These are phyloP conservation scores for Plantago elongata DNA, from an alignment of 257 asterid species.

Conservation along the genomic window DNA sequence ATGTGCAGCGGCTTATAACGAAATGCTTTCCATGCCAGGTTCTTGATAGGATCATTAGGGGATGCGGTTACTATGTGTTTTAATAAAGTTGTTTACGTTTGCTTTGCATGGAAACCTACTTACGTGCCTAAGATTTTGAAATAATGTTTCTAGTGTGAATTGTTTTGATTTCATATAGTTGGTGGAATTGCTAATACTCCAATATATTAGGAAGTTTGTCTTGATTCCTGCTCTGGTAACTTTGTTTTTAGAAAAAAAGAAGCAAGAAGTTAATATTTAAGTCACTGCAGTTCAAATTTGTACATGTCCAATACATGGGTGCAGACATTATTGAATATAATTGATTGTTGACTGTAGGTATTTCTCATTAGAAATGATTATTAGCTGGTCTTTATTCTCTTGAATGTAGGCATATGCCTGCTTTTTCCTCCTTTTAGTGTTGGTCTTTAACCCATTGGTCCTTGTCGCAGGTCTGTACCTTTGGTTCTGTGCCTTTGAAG, in stretches of 20 bases:
- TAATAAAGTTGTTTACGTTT: no score
- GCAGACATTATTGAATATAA: no score
- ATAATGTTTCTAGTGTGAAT: not conserved
- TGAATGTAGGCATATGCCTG: not conserved
- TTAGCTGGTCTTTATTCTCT: not conserved
- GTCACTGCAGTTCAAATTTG: not conserved
- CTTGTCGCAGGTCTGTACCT: slow-evolving; percentile 61
- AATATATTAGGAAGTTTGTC: slow-evolving; percentile 1
- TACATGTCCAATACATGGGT: not conserved
- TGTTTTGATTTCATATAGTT: slow-evolving; percentile 8
- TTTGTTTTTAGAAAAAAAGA: slow-evolving; percentile 10
- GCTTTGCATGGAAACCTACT: no score
- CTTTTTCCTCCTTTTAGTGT: not conserved
- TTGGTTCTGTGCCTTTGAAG: slow-evolving; percentile 93
- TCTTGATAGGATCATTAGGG: slow-evolving; percentile 18
- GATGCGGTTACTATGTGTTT: not conserved
- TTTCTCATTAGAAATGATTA: no score
- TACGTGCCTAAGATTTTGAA: no score
- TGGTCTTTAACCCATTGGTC: slow-evolving; percentile 4
- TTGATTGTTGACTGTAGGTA: no score
- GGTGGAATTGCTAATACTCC: slow-evolving; percentile 7
- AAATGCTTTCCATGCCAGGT: slow-evolving; percentile 97
- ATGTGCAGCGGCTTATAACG: slow-evolving; percentile 75
- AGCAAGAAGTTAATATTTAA: not conserved
- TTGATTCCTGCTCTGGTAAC: slow-evolving; percentile 4